A percentile compares a stretch with the other conserved stretches of the same genome.
Evolutionary conservation across 148 eudicot genomes (phyloP).

Genomic region (Rhododendron henanense): DNA sequence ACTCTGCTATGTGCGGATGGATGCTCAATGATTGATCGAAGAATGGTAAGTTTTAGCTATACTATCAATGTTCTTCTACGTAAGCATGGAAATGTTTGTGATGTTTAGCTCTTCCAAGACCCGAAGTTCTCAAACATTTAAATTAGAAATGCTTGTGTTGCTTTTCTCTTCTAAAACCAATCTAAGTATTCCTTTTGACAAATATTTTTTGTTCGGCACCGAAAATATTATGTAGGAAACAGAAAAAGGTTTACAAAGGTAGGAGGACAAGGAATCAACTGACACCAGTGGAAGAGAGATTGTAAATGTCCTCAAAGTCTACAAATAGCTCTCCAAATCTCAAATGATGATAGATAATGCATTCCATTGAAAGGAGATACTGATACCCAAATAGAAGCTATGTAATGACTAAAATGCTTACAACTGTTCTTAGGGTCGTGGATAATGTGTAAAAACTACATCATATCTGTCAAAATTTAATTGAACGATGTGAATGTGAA

Average conservation of each 20-base stretch:
- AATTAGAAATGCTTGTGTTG: conserved; percentile 1
- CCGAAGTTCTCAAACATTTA: not conserved
- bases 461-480: not conserved
- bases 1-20: conserved; percentile 97
- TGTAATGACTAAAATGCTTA: not conserved
- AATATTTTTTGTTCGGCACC: not conserved
- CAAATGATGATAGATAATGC: not conserved
- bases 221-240: not conserved
- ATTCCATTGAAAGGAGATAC: not conserved
- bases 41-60: conserved; percentile 62
- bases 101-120: not conserved
- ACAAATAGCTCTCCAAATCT: not conserved
- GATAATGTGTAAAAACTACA: not conserved
- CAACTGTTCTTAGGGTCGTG: not conserved
- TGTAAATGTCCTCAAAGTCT: not conserved
- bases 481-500: not conserved
- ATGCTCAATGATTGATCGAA: conserved; percentile 97
- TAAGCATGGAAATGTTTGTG: not conserved
- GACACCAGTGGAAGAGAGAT: not conserved
- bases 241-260: not conserved
- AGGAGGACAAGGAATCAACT: not conserved
- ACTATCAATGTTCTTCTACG: not conserved
- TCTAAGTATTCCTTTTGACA: not conserved
- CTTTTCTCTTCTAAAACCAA: not conserved
- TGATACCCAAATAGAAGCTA: conserved; percentile 1